These are phyloP conservation scores for Berberis thunbergii DNA, from an alignment of 164 flowering plant genomes.

Conservation along the genomic window DNA sequence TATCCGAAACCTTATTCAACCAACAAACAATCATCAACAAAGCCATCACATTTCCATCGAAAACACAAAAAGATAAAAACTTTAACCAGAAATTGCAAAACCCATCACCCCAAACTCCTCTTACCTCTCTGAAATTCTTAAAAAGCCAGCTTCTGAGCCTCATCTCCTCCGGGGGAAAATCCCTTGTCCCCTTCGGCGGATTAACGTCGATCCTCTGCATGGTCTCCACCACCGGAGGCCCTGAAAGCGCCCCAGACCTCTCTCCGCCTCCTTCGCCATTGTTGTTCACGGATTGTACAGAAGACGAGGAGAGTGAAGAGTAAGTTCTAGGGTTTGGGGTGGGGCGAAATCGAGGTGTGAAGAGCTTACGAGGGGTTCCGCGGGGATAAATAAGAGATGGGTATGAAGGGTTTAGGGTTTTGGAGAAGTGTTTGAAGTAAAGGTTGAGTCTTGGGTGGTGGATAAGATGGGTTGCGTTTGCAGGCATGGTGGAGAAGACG, in stretches of 20 bases:
- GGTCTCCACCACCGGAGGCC: slow-evolving; percentile 21
- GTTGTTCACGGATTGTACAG: slow-evolving; percentile 3
- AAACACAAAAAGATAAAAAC: not conserved
- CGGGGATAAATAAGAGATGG: not conserved
- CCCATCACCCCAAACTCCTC: not conserved
- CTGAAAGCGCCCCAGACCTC: slow-evolving; percentile 39
- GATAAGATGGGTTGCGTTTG: slow-evolving; percentile 31
- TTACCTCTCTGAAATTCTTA: slow-evolving; percentile 67
- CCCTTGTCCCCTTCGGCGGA: slow-evolving; percentile 95
- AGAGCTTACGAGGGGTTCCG: not conserved
- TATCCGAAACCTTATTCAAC: slow-evolving; percentile 46
- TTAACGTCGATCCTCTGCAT: slow-evolving; percentile 67
- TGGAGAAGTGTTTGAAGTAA: slow-evolving; percentile 10
- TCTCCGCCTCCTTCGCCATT: slow-evolving; percentile 35
- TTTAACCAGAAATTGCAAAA: not conserved
- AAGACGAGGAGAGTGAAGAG: slow-evolving; percentile 1
- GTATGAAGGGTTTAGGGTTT: slow-evolving; percentile 6
- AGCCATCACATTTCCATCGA: not conserved
- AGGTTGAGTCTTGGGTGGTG: slow-evolving; percentile 23
- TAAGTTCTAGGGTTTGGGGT: slow-evolving; percentile 16
- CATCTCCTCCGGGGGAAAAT: slow-evolving; percentile 96
- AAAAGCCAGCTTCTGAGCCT: slow-evolving; percentile 94
- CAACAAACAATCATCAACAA: slow-evolving; percentile 2
- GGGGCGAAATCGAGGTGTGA: not conserved
- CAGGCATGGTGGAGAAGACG: slow-evolving; percentile 18